Percentiles rank a stretch among this genome's conserved stretches.
phyloP scores from a whole-genome alignment of 768 basidiomycete genomes.

The Auriscalpium orientale region DNA sequence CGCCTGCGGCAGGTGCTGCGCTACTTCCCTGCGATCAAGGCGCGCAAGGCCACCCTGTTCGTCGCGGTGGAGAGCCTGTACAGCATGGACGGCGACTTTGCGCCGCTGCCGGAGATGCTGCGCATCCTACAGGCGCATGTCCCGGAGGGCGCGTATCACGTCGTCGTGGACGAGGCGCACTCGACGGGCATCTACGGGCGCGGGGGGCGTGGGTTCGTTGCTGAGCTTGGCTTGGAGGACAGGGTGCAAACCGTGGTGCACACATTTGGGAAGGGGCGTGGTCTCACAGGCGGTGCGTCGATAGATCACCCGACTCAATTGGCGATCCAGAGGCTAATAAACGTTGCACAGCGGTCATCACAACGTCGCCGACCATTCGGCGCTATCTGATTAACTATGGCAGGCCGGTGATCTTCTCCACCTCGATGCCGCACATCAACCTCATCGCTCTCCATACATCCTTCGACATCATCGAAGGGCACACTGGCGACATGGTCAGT shows the following conservation, averaged over 20 bases:
- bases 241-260: conserved; percentile 40
- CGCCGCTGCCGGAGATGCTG: conserved; percentile 37
- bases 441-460: conserved; percentile 4
- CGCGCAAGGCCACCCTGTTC: conserved; percentile 31
- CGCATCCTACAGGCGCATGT: conserved; percentile 29
- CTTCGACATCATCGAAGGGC: conserved; percentile 9
- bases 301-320: conserved; percentile 4
- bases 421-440: conserved; percentile 8
- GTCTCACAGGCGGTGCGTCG: conserved; percentile 11
- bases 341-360: conserved; percentile 4
- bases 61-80: conserved; percentile 48
- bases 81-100: conserved; percentile 55
- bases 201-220: conserved; percentile 38
- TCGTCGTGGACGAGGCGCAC: conserved; percentile 54
- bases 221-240: conserved; percentile 34
- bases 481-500: conserved; percentile 8
- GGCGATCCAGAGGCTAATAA: neutral
- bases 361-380: conserved; percentile 7
- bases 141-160: conserved; percentile 30
- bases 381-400: conserved; percentile 7
- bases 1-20: conserved; percentile 22
- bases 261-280: conserved; percentile 43
- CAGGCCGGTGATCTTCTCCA: conserved; percentile 9
- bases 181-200: conserved; percentile 46
- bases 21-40: conserved; percentile 15